Percentiles rank a stretch among this genome's conserved stretches.
These are phyloP conservation scores for Sclerotinia trifoliorum DNA, from an alignment of 2,329 filamentous ascomycete species.

Conservation along the genomic window DNA sequence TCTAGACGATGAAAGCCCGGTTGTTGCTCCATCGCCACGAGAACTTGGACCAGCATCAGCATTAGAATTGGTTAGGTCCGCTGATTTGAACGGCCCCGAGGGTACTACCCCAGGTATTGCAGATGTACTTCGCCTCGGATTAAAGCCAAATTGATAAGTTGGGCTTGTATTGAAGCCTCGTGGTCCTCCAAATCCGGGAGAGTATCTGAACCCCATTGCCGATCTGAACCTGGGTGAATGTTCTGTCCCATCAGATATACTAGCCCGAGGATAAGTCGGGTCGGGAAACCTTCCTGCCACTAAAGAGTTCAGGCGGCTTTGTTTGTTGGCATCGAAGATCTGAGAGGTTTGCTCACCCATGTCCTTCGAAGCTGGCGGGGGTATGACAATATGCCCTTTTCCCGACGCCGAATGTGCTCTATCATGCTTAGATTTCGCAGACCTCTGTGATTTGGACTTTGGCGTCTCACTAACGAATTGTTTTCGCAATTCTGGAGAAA, in stretches of 20 bases:
- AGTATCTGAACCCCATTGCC: conserved; percentile 17
- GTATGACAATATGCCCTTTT: conserved; percentile 5
- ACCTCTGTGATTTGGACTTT: not conserved
- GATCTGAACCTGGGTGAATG: conserved; percentile 14
- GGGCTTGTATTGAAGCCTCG: conserved; percentile 10
- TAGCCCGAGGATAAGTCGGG: conserved; percentile 19
- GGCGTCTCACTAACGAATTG: not conserved
- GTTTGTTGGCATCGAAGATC: conserved; percentile 13
- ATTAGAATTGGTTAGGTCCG: not conserved
- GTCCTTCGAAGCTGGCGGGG: conserved; percentile 10
- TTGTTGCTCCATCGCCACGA: not conserved
- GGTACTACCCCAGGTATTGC: not conserved
- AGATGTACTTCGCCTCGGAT: not conserved
- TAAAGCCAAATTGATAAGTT: not conserved
- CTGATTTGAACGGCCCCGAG: not conserved
- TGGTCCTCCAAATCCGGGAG: conserved; percentile 19
- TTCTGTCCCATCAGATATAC: not conserved
- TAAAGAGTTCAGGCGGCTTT: not conserved
- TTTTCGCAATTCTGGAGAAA: not conserved
- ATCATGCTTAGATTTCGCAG: conserved; percentile 11
- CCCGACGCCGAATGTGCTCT: not conserved
- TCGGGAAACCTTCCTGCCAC: conserved; percentile 14
- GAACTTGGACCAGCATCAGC: not conserved
- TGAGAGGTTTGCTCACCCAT: conserved; percentile 14
- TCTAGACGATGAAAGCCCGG: not conserved